Conservation (phyloP, 768 basidiomycete genomes). For the Boletus rubescentipes region DNA sequence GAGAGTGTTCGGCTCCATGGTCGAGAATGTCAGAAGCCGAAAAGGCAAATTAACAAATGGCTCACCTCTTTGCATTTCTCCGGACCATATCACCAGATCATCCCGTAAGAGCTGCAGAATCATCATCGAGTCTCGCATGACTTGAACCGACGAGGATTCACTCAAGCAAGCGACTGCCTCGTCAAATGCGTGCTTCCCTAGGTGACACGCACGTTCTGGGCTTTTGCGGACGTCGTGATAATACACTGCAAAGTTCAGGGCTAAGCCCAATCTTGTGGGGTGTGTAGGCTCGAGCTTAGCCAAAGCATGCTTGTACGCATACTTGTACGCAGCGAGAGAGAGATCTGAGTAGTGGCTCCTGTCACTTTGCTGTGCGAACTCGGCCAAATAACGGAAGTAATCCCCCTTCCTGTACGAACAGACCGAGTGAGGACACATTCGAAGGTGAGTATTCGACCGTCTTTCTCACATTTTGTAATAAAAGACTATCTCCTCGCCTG, state of each 20-base stretch:
- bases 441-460: background rate
- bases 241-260: constrained; percentile 93
- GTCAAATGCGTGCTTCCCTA: constrained; percentile 91
- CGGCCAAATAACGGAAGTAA: constrained; percentile 89
- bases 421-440: constrained; percentile 8
- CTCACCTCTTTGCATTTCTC: constrained; percentile 58
- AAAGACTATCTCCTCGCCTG: constrained; percentile 84
- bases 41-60: background rate
- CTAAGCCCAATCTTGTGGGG: constrained; percentile 84
- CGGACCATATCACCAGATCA: constrained; percentile 84
- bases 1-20: constrained; percentile 26
- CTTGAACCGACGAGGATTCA: constrained; percentile 40
- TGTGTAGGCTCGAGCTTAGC: constrained; percentile 74
- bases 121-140: constrained; percentile 72
- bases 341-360: constrained; percentile 68
- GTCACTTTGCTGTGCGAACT: constrained; percentile 73
- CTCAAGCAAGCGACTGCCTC: constrained; percentile 75
- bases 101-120: constrained; percentile 82
- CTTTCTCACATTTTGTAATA: constrained; percentile 81
- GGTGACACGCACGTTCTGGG: constrained; percentile 82
- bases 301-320: constrained; percentile 79
- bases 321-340: constrained; percentile 83
- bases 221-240: constrained; percentile 85
- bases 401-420: constrained; percentile 67
- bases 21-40: constrained; percentile 13